These are phyloP conservation scores for Olyra latifolia DNA, from an alignment of 176 grass and related monocot genomes.

Conservation along the genomic window DNA sequence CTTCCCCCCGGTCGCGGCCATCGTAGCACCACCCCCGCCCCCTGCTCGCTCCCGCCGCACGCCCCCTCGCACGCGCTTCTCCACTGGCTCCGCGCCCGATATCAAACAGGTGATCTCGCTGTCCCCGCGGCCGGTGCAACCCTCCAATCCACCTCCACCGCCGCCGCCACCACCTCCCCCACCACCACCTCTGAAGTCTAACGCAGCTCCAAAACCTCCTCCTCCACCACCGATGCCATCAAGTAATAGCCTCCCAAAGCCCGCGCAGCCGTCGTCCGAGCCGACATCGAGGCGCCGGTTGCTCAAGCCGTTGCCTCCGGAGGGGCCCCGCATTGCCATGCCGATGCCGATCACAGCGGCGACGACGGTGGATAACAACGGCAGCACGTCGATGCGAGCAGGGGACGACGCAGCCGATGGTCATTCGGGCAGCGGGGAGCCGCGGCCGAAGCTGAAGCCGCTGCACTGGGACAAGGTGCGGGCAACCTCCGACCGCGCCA, in stretches of 20 bases:
- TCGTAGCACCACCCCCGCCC: constrained; percentile 43
- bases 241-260: constrained; percentile 28
- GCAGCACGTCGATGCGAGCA: constrained; percentile 38
- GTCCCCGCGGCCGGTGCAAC: constrained; percentile 34
- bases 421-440: constrained; percentile 38
- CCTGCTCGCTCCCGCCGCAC: constrained; percentile 68
- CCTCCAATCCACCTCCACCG: constrained; percentile 37
- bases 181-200: constrained; percentile 35
- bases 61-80: constrained; percentile 75
- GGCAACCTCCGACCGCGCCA: constrained; percentile 86
- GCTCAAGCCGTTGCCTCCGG: constrained; percentile 78
- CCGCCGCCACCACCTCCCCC: constrained; percentile 46
- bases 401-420: constrained; percentile 28
- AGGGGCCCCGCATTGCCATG: constrained; percentile 65
- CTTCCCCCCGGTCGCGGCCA: constrained; percentile 38
- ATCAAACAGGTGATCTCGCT: constrained; percentile 72
- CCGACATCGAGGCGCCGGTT: constrained; percentile 64
- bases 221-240: constrained; percentile 44
- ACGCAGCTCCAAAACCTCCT: constrained; percentile 26
- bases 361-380: constrained; percentile 38
- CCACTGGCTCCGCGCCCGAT: constrained; percentile 63
- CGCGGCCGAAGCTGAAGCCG: constrained; percentile 83
- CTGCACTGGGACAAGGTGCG: constrained; percentile 99
- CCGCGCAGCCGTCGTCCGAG: constrained; percentile 20
- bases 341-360: constrained; percentile 51